phyloP scores from a whole-genome alignment of 2,329 filamentous ascomycete genomes.

The Talaromyces amestolkiae region DNA sequence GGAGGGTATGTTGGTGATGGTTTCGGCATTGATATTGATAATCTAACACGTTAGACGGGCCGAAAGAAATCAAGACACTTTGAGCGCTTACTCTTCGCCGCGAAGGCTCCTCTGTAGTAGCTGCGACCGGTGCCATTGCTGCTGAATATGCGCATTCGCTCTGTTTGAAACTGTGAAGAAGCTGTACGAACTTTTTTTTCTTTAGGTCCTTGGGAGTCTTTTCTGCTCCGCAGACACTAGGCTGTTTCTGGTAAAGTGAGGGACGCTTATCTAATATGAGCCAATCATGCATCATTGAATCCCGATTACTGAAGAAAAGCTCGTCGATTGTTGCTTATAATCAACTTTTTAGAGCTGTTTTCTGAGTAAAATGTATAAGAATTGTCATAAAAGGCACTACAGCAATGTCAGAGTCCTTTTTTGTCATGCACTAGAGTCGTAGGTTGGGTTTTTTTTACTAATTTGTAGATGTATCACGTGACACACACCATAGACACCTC shows the following conservation, averaged over 20 bases:
- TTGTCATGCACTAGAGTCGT: no score
- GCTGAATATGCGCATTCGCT: neutral
- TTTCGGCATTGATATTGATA: slow-evolving; percentile 84
- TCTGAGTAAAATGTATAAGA: neutral
- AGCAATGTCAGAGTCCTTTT: neutral
- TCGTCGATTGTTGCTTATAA: neutral
- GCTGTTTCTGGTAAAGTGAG: neutral
- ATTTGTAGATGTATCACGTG: slow-evolving; percentile 28
- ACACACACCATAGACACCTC: slow-evolving; percentile 34
- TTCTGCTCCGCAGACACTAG: slow-evolving; percentile 16
- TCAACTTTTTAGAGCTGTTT: neutral
- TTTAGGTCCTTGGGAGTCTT: neutral
- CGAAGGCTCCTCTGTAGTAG: slow-evolving; percentile 44
- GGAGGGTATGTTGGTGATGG: slow-evolving; percentile 81
- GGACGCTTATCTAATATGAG: neutral
- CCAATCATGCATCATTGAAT: slow-evolving; percentile 15
- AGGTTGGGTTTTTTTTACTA: neutral
- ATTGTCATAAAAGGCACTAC: no score
- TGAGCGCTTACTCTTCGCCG: slow-evolving; percentile 39
- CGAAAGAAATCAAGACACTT: neutral
- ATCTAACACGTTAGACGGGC: slow-evolving; percentile 53
- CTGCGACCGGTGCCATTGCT: slow-evolving; percentile 44
- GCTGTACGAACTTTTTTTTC: slow-evolving; percentile 18
- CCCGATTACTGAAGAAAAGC: neutral
- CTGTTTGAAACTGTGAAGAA: neutral